Conservation (phyloP, 805 yeast species). For the Zygosaccharomyces bailii region DNA sequence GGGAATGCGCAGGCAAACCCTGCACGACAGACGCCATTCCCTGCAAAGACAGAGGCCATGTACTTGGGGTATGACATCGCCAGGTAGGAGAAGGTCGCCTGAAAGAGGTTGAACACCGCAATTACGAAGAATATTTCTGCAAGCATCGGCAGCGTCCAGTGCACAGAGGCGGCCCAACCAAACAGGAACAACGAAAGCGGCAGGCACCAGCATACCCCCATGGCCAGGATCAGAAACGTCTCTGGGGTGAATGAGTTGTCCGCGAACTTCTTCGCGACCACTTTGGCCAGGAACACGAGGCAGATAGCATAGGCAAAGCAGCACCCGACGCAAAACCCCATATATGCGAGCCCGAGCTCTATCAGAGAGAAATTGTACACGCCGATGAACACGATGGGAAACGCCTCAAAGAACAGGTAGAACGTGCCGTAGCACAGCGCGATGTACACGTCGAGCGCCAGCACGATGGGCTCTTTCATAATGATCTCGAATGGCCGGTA, state of each 20-base stretch:
- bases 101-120: conserved; percentile 48
- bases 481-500: conserved; percentile 51
- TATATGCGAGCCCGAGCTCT: conserved; percentile 46
- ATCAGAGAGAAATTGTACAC: conserved; percentile 46
- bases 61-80: conserved; percentile 47
- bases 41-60: conserved; percentile 58
- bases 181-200: conserved; percentile 45
- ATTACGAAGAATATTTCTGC: conserved; percentile 41
- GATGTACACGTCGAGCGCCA: conserved; percentile 49
- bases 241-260: conserved; percentile 40
- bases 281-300: conserved; percentile 28
- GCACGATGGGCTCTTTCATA: conserved; percentile 51
- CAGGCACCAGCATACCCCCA: conserved; percentile 40
- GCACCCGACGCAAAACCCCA: conserved; percentile 48
- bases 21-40: conserved; percentile 50
- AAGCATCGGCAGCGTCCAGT: conserved; percentile 50
- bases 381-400: conserved; percentile 51
- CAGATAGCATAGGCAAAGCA: conserved; percentile 36
- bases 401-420: conserved; percentile 59
- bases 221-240: conserved; percentile 41
- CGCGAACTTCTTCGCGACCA: conserved; percentile 30
- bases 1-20: conserved; percentile 59
- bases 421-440: conserved; percentile 51
- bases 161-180: conserved; percentile 50
- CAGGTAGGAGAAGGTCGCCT: conserved; percentile 49